Evolutionary conservation across 148 eudicot genomes (phyloP).

Genomic region (Fallopia convolvulus): DNA sequence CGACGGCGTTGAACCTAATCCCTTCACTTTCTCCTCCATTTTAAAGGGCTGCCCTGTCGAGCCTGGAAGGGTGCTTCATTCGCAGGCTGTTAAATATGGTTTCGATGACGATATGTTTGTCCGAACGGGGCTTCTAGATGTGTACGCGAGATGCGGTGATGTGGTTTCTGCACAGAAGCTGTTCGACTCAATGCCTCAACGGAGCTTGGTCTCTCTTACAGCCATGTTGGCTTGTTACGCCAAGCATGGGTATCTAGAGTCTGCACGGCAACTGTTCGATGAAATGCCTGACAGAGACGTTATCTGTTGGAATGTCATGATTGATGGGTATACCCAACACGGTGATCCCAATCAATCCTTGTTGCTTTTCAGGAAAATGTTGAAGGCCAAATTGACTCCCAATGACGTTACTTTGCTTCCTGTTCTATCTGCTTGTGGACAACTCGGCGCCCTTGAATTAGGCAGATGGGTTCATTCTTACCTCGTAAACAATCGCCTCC

Average conservation of each 20-base stretch:
- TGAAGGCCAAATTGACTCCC: constrained; percentile 38
- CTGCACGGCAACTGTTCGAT: constrained; percentile 58
- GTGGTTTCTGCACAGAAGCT: constrained; percentile 43
- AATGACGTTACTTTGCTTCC: constrained; percentile 53
- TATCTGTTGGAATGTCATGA: constrained; percentile 94
- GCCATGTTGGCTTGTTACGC: constrained; percentile 73
- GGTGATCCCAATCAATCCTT: constrained; percentile 59
- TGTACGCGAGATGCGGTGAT: constrained; percentile 59
- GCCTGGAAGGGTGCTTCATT: constrained; percentile 41
- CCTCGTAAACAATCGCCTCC: constrained; percentile 28
- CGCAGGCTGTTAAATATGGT: constrained; percentile 50
- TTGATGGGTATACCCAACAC: constrained; percentile 71
- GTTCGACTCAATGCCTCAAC: constrained; percentile 62
- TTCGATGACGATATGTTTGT: constrained; percentile 50
- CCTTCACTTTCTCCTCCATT: constrained; percentile 56
- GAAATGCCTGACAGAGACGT: constrained; percentile 62
- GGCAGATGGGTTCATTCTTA: constrained; percentile 88
- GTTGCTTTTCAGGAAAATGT: constrained; percentile 54
- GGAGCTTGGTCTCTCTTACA: constrained; percentile 56
- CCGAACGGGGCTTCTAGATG: constrained; percentile 54
- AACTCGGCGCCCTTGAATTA: constrained; percentile 65
- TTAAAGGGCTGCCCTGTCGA: constrained; percentile 38
- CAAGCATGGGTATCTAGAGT: constrained; percentile 51
- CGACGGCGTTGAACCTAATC: constrained; percentile 57
- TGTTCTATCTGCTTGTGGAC: constrained; percentile 79